Conservation (phyloP, 345 rosid genomes). For the Eutrema japonicum region DNA sequence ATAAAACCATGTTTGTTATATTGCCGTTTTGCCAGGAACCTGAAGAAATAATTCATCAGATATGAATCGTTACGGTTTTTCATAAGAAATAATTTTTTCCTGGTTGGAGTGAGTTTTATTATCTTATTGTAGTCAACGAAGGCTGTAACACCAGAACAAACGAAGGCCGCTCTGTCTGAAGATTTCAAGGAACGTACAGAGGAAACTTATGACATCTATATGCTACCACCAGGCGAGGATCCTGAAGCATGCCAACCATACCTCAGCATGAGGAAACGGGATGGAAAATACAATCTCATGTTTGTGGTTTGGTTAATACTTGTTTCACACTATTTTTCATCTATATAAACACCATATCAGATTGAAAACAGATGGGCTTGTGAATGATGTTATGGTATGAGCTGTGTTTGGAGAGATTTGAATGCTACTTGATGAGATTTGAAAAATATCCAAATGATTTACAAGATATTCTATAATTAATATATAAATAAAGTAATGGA, state of each 20-base stretch:
- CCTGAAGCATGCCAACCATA: conserved; percentile 99
- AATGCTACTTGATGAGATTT: no score
- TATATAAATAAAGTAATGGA: no score
- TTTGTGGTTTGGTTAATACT: conserved; percentile 72
- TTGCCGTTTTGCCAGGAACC: no score
- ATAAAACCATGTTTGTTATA: no score
- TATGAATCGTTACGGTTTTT: no score
- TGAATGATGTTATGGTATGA: no score
- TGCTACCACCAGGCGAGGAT: conserved; percentile 98
- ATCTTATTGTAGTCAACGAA: conserved; percentile 66
- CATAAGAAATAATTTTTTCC: not conserved
- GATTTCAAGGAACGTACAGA: conserved; percentile 64
- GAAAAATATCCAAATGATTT: no score
- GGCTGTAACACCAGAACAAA: conserved; percentile 70
- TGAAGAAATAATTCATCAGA: no score
- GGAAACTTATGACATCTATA: conserved; percentile 98
- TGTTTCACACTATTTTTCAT: conserved; percentile 29
- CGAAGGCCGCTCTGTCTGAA: conserved; percentile 61
- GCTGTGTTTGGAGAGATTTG: no score
- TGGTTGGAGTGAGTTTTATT: conserved; percentile 24
- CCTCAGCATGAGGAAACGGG: conserved; percentile 97
- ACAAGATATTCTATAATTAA: no score
- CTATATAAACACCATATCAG: conserved; percentile 12
- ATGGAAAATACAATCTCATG: conserved; percentile 98
- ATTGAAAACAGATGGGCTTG: conserved; percentile 7